Evolutionary conservation across 257 asterid species (phyloP), one percentile per base, ranked within the genome.

Genomic region (Apocynum venetum): DNA sequence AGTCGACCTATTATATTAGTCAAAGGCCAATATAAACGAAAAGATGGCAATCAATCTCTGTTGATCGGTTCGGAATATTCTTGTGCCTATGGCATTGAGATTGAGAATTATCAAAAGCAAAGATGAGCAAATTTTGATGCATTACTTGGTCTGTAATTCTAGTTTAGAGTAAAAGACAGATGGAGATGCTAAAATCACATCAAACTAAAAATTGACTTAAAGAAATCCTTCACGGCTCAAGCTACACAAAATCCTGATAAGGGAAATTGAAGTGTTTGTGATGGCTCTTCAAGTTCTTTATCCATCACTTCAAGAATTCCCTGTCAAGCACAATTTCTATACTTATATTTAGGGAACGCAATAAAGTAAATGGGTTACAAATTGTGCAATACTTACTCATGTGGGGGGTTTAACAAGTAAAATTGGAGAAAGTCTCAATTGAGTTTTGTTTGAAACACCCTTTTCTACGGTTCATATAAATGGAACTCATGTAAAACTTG

Each of bases 111-210:
- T 59, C 71, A 7, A 60, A 75, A 3, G 71, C 60, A 60, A 46
- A 20, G 78, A 60, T 47, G 4, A 15, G 51, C 51, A 48, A 63
- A 15, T 46, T 1, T 36, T 48, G 48, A 47, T 15, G 6, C 52
- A 63, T 31, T 8, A 36, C 2, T 48, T 36, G 9, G 12, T 57
- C 17, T 36, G 53, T 8, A 76, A 60, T 31, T 67, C 38, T 47
- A 59, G 63, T 73, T 66, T 66, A 41, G 13, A 41, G 61, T 60
- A 74, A 25, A 60, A 73, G 67, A 48, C 15, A 57, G 59, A 53
- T 53, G 40, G 56, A 36, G n/a, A 40, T 73, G 51, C 79, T 78
- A 46, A 63, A 31, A 76, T 77, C 81, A 79, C 75, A 59, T 82
- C 65, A 75, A 3, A 11, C 3, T 44, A 20, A 52, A 72, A 77